Percentiles rank a stretch among this genome's conserved stretches.
Conservation (phyloP, 1,139 yeast species). For the Entelexis paramagnoliae region DNA sequence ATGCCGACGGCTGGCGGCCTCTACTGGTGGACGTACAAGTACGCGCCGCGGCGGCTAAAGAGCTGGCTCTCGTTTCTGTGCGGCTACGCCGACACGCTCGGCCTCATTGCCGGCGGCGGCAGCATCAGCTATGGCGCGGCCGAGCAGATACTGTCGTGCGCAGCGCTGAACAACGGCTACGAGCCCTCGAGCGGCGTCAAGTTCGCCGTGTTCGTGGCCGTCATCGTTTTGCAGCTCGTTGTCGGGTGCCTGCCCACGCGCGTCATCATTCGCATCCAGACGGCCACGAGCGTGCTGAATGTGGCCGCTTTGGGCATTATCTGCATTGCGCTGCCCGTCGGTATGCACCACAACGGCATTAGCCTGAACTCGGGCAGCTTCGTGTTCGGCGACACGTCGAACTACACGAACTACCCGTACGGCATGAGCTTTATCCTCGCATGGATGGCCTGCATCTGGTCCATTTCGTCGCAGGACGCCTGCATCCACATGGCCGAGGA, state of each 20-base stretch:
- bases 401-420: slow-evolving; percentile 48
- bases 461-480: slow-evolving; percentile 64
- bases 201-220: slow-evolving; percentile 49
- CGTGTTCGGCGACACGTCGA: slow-evolving; percentile 49
- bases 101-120: slow-evolving; percentile 45
- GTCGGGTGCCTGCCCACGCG: slow-evolving; percentile 36
- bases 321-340: slow-evolving; percentile 51
- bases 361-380: slow-evolving; percentile 29
- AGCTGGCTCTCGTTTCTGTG: slow-evolving; percentile 42
- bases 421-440: slow-evolving; percentile 59
- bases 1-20: slow-evolving; percentile 67
- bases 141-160: slow-evolving; percentile 42
- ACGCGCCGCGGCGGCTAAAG: slow-evolving; percentile 42
- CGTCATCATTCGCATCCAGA: slow-evolving; percentile 44
- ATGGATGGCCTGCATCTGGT: slow-evolving; percentile 50
- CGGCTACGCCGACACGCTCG: slow-evolving; percentile 50
- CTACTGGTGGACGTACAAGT: slow-evolving; percentile 45
- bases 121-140: slow-evolving; percentile 54
- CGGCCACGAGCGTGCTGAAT: slow-evolving; percentile 50
- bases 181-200: slow-evolving; percentile 40
- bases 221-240: slow-evolving; percentile 39
- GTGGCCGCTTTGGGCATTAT: slow-evolving; percentile 46
- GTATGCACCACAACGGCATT: slow-evolving; percentile 23
- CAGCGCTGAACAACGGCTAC: slow-evolving; percentile 40
- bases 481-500: slow-evolving; percentile 64